phyloP scores from a whole-genome alignment of 768 basidiomycete genomes.

The Myochromella boudieri region DNA sequence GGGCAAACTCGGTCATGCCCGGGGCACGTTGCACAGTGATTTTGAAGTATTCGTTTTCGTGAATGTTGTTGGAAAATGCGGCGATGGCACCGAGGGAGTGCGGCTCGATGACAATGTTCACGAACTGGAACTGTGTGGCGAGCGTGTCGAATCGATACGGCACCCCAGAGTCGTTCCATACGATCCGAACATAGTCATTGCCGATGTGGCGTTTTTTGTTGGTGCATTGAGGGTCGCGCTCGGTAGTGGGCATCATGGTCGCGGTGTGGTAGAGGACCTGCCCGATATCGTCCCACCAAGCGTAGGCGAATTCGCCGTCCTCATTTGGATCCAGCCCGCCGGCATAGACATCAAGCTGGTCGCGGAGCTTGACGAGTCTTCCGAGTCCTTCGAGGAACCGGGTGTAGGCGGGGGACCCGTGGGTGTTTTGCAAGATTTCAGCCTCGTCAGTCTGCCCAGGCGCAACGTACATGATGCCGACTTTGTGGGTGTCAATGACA shows the following conservation, averaged over 20 bases:
- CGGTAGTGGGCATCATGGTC: conserved; percentile 90
- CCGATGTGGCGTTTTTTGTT: conserved; percentile 96
- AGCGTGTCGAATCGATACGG: conserved; percentile 92
- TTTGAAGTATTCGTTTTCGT: conserved; percentile 96
- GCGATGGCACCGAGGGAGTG: conserved; percentile 83
- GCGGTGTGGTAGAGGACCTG: conserved; percentile 95
- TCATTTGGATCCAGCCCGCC: conserved; percentile 89
- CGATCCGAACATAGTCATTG: conserved; percentile 93
- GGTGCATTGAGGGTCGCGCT: conserved; percentile 66
- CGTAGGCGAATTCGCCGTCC: conserved; percentile 96
- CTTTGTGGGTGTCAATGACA: conserved; percentile 96
- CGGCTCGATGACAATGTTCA: conserved; percentile 96
- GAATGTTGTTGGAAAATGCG: conserved; percentile 78
- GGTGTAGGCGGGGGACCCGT: conserved; percentile 94
- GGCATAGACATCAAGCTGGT: conserved; percentile 89
- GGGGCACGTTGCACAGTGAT: conserved; percentile 85
- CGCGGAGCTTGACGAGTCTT: conserved; percentile 81
- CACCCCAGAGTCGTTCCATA: conserved; percentile 96
- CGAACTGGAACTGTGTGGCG: conserved; percentile 90
- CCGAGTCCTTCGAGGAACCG: conserved; percentile 92
- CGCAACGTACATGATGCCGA: conserved; percentile 94
- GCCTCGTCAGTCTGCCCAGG: conserved; percentile 83
- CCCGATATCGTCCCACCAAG: conserved; percentile 98
- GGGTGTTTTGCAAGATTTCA: conserved; percentile 86
- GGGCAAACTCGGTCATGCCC: conserved; percentile 93